Percentiles rank a stretch among this genome's conserved stretches.
phyloP scores from a whole-genome alignment of 805 yeast genomes.

The Lipomyces lipofer region DNA sequence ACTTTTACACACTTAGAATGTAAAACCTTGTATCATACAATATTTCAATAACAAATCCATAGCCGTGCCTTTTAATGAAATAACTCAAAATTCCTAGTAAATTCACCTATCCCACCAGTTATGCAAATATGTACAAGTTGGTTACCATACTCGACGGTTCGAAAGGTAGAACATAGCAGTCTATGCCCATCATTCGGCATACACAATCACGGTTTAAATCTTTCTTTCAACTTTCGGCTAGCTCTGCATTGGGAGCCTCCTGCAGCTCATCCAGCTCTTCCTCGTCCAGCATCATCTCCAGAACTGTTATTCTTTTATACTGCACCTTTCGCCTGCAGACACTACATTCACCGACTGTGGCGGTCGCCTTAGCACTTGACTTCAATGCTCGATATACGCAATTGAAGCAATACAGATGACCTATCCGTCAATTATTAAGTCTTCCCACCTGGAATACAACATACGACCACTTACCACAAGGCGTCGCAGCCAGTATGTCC shows the following conservation, averaged over 20 bases:
- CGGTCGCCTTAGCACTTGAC: slow-evolving; percentile 34
- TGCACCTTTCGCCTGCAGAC: slow-evolving; percentile 39
- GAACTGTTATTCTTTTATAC: slow-evolving; percentile 34
- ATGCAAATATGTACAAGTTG: too few species aligned
- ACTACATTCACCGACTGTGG: slow-evolving; percentile 38
- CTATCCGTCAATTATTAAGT: neutral
- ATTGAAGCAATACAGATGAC: slow-evolving; percentile 41
- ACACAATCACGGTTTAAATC: too few species aligned
- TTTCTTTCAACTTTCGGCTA: too few species aligned
- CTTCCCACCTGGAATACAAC: neutral
- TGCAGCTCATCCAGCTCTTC: slow-evolving; percentile 12
- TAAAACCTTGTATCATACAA: too few species aligned
- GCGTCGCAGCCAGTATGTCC: slow-evolving; percentile 37
- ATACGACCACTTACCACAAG: slow-evolving; percentile 37
- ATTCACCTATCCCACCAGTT: too few species aligned
- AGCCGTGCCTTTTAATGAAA: too few species aligned
- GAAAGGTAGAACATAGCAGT: too few species aligned
- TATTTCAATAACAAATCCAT: too few species aligned
- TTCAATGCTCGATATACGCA: slow-evolving; percentile 40
- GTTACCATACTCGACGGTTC: too few species aligned
- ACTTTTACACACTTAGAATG: too few species aligned
- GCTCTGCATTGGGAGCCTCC: neutral
- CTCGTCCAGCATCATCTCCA: slow-evolving; percentile 34
- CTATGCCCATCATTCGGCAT: too few species aligned
- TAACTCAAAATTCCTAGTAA: too few species aligned